These are phyloP conservation scores for Dothistroma septosporum DNA, from an alignment of 2,329 filamentous ascomycete species.

Conservation along the genomic window DNA sequence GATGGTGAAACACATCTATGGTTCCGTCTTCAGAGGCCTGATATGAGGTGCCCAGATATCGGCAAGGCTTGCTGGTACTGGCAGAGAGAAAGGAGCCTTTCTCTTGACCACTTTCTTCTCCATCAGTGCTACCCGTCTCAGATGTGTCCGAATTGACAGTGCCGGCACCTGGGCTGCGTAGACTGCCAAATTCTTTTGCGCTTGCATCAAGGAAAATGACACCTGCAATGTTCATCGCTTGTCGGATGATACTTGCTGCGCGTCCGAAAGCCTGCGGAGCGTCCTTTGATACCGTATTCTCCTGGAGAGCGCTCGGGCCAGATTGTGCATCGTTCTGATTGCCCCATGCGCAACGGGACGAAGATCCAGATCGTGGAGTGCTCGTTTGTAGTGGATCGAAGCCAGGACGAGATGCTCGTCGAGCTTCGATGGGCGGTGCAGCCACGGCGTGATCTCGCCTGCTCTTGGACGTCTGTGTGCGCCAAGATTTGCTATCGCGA, in stretches of 20 bases:
- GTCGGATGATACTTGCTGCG: constrained; percentile 10
- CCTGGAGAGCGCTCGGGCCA: constrained; percentile 4
- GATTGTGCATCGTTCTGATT: neutral
- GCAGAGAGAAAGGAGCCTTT: neutral
- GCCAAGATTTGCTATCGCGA: neutral
- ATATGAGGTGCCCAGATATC: constrained; percentile 11
- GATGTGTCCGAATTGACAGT: neutral
- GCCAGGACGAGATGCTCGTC: neutral
- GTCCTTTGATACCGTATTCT: constrained; percentile 6
- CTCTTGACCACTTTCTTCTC: neutral
- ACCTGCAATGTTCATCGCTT: constrained; percentile 42
- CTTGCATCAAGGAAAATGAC: constrained; percentile 40
- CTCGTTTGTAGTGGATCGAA: neutral
- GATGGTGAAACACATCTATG: neutral
- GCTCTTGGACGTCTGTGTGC: neutral
- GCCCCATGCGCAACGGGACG: neutral
- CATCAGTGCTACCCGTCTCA: neutral
- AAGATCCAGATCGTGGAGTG: neutral
- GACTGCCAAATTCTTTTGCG: constrained; percentile 16
- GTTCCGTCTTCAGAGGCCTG: neutral
- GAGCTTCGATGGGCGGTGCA: neutral
- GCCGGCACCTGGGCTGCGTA: constrained; percentile 6
- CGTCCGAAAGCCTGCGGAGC: constrained; percentile 8
- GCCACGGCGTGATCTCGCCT: neutral
- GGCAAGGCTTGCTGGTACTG: neutral